phyloP scores from a whole-genome alignment of 148 eudicot species.

The Diospyros lotus region DNA sequence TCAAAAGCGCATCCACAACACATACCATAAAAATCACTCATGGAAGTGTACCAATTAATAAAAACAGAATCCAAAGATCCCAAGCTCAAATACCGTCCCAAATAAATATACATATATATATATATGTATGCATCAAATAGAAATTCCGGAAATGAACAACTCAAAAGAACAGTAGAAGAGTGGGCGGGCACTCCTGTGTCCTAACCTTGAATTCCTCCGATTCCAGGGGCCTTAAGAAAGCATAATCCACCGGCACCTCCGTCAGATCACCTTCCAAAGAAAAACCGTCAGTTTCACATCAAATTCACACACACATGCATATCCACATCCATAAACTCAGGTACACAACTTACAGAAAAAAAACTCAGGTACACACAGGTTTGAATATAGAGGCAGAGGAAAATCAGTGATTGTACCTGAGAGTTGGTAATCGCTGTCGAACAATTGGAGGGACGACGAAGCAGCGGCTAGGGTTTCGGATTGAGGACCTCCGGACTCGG shows the following conservation, averaged over 20 bases:
- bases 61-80: no score
- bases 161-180: background rate
- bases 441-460: background rate
- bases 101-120: background rate
- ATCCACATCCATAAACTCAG: background rate
- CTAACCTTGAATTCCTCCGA: conserved; percentile 16
- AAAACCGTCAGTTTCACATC: background rate
- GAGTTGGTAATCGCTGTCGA: background rate
- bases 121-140: conserved; percentile 3
- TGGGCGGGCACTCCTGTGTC: background rate
- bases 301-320: background rate
- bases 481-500: background rate
- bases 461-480: conserved; percentile 18
- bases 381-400: background rate
- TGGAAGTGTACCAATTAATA: background rate
- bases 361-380: background rate
- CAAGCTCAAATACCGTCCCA: no score
- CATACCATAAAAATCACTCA: background rate
- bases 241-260: conserved; percentile 24
- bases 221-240: conserved; percentile 12
- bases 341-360: no score
- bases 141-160: background rate
- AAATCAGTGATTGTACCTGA: conserved; percentile 12
- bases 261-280: conserved; percentile 5
- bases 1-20: background rate